Evolutionary conservation across 306 rosid genomes (phyloP).

Genomic region (Lotus japonicus): DNA sequence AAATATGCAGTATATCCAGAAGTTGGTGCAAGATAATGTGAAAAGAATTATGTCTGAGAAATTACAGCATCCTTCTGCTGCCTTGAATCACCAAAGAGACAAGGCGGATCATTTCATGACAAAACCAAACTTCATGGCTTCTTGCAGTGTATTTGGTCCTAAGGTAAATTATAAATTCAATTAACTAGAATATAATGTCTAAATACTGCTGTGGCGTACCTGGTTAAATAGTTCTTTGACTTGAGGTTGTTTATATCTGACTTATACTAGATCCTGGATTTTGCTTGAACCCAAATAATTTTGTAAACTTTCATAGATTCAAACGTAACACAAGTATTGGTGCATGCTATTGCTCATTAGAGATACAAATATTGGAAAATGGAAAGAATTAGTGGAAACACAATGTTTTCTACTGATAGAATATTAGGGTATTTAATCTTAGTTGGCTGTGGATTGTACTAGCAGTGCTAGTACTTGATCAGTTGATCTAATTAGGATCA

Average conservation of each 20-base stretch:
- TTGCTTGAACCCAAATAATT: background rate
- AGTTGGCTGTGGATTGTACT: background rate
- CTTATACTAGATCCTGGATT: background rate
- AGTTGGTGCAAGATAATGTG: conserved; percentile 51
- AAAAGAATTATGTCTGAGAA: conserved; percentile 63
- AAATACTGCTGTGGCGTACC: background rate
- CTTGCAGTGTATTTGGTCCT: conserved; percentile 81
- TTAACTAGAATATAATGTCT: background rate
- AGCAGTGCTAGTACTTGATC: background rate
- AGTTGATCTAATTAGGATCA: background rate
- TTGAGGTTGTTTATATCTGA: background rate
- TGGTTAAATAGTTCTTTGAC: background rate
- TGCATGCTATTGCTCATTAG: background rate
- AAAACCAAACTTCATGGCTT: conserved; percentile 70
- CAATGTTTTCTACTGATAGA: background rate
- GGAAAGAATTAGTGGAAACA: background rate
- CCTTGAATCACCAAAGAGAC: conserved; percentile 31
- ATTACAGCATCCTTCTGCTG: conserved; percentile 45
- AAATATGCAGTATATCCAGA: conserved; percentile 61
- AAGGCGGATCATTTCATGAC: conserved; percentile 29
- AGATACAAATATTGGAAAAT: background rate
- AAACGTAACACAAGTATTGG: background rate
- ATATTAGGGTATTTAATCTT: background rate
- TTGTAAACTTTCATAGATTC: background rate
- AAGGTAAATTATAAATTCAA: conserved; percentile 39